Conservation (phyloP, 345 rosid genomes). For the Gynandropsis gynandra region DNA sequence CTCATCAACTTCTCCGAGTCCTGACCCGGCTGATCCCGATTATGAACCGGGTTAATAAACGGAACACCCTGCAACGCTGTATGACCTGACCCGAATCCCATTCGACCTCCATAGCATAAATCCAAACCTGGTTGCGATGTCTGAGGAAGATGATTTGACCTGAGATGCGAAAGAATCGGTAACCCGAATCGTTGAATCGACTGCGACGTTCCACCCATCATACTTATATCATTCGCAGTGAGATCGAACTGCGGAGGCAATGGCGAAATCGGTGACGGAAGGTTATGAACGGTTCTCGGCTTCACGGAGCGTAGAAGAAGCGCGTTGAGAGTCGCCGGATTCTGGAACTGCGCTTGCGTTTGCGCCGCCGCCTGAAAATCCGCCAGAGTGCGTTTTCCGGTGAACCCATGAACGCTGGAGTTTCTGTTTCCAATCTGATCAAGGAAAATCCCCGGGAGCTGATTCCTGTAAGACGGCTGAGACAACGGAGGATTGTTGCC, state of each 20-base stretch:
- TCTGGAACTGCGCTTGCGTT: constrained; percentile 28
- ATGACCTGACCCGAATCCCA: constrained; percentile 22
- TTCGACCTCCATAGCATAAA: constrained; percentile 16
- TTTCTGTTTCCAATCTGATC: constrained; percentile 52
- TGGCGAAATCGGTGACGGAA: constrained; percentile 39
- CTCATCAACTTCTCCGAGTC: constrained; percentile 70
- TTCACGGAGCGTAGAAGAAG: constrained; percentile 69
- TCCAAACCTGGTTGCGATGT: constrained; percentile 20
- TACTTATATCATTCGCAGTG: constrained; percentile 19
- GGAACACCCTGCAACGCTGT: constrained; percentile 29
- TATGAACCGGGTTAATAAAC: constrained; percentile 33
- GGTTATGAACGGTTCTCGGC: constrained; percentile 45
- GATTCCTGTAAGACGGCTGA: constrained; percentile 38
- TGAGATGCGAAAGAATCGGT: constrained; percentile 53
- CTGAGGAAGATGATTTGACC: constrained; percentile 23
- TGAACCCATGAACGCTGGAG: constrained; percentile 23
- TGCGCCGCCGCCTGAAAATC: constrained; percentile 51
- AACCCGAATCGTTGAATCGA: constrained; percentile 37
- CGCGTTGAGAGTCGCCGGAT: constrained; percentile 36
- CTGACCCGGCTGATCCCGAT: constrained; percentile 14
- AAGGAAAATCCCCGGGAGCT: constrained; percentile 49
- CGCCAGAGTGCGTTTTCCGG: constrained; percentile 62
- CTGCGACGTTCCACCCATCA: constrained; percentile 18
- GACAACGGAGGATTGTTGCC: constrained; percentile 20
- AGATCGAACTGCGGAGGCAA: constrained; percentile 36